phyloP scores from a whole-genome alignment of 805 yeast genomes.

The Metschnikowia cubensis region DNA sequence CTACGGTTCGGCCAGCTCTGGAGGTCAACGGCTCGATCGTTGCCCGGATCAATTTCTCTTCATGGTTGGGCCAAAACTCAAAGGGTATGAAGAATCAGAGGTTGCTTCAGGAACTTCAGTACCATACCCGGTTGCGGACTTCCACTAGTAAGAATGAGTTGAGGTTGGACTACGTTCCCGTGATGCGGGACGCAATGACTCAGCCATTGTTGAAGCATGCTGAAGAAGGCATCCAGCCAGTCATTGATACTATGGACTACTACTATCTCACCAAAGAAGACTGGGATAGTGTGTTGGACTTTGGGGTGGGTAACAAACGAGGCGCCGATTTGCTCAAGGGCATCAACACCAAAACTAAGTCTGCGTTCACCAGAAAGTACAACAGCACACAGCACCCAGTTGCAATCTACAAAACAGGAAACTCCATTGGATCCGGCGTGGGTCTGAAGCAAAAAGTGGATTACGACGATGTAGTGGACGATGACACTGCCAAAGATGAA shows the following conservation, averaged over 20 bases:
- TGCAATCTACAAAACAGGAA: constrained; percentile 74
- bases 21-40: constrained; percentile 67
- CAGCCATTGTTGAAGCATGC: constrained; percentile 55
- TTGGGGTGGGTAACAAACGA: constrained; percentile 60
- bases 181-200: constrained; percentile 52
- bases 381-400: constrained; percentile 77
- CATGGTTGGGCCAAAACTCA: constrained; percentile 89
- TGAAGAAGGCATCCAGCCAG: constrained; percentile 59
- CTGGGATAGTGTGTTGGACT: constrained; percentile 84
- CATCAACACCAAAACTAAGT: constrained; percentile 72
- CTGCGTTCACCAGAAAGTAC: constrained; percentile 83
- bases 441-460: constrained; percentile 48
- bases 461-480: constrained; percentile 67
- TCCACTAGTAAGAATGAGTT: constrained; percentile 72
- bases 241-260: constrained; percentile 72
- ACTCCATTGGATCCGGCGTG: constrained; percentile 38
- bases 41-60: constrained; percentile 72
- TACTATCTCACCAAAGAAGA: constrained; percentile 87
- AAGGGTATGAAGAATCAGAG: constrained; percentile 75
- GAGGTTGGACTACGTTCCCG: constrained; percentile 71
- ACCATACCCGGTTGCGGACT: constrained; percentile 78
- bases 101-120: constrained; percentile 78
- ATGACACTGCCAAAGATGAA: constrained; percentile 46
- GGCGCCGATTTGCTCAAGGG: constrained; percentile 49
- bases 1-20: constrained; percentile 77